Evolutionary conservation across 768 basidiomycete species (phyloP).

Genomic region (Tylopilus plumbeoviolaceoides): DNA sequence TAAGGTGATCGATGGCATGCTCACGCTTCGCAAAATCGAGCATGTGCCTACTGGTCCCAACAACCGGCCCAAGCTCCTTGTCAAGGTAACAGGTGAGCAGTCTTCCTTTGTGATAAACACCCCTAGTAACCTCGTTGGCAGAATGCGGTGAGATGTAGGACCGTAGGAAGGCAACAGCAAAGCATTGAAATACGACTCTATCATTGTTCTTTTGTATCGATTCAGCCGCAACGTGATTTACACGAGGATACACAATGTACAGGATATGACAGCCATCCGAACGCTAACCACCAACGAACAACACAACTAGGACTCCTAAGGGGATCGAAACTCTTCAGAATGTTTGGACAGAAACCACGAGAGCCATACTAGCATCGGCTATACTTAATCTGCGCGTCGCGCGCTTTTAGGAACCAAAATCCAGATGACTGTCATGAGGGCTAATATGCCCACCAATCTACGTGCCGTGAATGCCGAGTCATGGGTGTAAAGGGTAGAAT

Average conservation of each 20-base stretch:
- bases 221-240: not conserved
- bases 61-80: slow-evolving; percentile 82
- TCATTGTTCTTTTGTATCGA: not conserved
- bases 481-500: not conserved
- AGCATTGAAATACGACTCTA: not conserved
- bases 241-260: not conserved
- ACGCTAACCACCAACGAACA: not conserved
- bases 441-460: slow-evolving; percentile 36
- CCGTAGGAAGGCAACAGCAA: not conserved
- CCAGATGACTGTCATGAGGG: slow-evolving; percentile 38
- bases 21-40: slow-evolving; percentile 94
- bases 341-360: not conserved
- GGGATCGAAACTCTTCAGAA: not conserved
- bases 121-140: slow-evolving; percentile 18
- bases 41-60: slow-evolving; percentile 90
- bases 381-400: slow-evolving; percentile 4
- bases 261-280: not conserved
- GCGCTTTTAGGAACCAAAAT: slow-evolving; percentile 31
- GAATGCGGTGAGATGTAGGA: slow-evolving; percentile 60
- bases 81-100: slow-evolving; percentile 76
- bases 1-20: slow-evolving; percentile 86
- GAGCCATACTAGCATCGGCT: not conserved
- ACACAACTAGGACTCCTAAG: too few species aligned
- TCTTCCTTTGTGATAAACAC: not conserved
- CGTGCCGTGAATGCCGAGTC: not conserved